Evolutionary conservation across 2,329 filamentous ascomycete species (phyloP).

Genomic region (Myriangium duriaei): DNA sequence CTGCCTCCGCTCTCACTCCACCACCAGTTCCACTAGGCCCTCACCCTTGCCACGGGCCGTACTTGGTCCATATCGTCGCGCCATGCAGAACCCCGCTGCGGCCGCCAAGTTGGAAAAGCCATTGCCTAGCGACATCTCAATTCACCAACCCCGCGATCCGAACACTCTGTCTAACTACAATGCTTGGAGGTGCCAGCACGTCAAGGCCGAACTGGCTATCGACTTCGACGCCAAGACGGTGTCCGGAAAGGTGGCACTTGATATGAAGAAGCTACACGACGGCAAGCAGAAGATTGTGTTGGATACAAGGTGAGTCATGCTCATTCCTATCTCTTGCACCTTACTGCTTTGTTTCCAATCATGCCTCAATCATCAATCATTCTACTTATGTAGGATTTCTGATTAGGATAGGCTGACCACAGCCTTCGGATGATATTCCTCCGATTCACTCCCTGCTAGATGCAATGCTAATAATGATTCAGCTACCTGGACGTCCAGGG

Average conservation of each 20-base stretch:
- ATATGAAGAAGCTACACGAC: conserved; percentile 64
- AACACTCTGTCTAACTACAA: conserved; percentile 89
- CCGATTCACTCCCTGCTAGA: not conserved
- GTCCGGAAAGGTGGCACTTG: conserved; percentile 62
- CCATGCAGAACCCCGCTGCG: conserved; percentile 15
- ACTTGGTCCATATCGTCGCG: too few relatives aligned
- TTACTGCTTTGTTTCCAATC: too few relatives aligned
- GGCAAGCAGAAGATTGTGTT: conserved; percentile 63
- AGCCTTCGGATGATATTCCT: conserved; percentile 5
- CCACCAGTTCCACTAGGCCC: too few relatives aligned
- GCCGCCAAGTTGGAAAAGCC: conserved; percentile 12
- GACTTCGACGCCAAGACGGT: conserved; percentile 72
- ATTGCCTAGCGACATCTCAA: conserved; percentile 14
- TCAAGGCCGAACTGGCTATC: conserved; percentile 66
- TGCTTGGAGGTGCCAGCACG: conserved; percentile 74
- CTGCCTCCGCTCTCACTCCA: too few relatives aligned
- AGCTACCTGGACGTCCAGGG: conserved; percentile 60
- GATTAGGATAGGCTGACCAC: not conserved
- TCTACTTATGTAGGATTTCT: too few relatives aligned
- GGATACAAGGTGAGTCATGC: conserved; percentile 52
- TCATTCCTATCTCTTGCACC: too few relatives aligned
- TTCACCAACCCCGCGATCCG: conserved; percentile 46
- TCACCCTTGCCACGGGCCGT: too few relatives aligned
- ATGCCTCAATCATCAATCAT: too few relatives aligned
- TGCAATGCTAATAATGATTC: conserved; percentile 1